Base-by-base conservation (phyloP, 768 basidiomycete genomes). In the Tubosaeta sp. region DNA sequence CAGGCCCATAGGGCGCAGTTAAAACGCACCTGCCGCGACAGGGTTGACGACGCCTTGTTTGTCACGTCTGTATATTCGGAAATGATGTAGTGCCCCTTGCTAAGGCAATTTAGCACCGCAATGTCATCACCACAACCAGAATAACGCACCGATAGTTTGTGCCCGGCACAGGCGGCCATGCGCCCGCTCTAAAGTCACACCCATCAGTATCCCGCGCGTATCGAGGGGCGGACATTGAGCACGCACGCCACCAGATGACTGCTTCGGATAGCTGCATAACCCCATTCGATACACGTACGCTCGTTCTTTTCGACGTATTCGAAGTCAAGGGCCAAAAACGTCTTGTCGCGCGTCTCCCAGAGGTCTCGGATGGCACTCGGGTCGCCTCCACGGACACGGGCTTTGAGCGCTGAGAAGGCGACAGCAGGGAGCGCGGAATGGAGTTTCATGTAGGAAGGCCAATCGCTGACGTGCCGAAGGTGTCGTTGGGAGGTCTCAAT, bases 121-220 rank as follows among this genome's bases (percentile, higher is more conserved):
- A 6, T 18, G 36, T n/a, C 25, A 10, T 41, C 19, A 22, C 18
- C 12, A 31, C 5, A n/a, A 9, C 25, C 7, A 18, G 31, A 51
- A 49, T 16, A 39, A 39, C 19, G 62, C 76, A 88, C 88, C 89
- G 78, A 65, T 90, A 92, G 59, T 91, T 90, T 21, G 73, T 73
- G 48, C 84, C 83, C 2, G 90, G 87, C 27, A 76, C 69, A 25
- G 89, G 90, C 6, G 89, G 89, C 89, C 89, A 92, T 55, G 81
- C 78, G 4, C 80, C 80, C 9, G 75, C 71, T 9, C 87, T 89
- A 64, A 32, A 54, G 30, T 19, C 35, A 52, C 31, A 9, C 7
- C 35, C 54, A 2, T n/a, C 22, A 42, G 55, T 32, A 22, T 10
- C 25, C 21, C 32, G 34, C 8, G 6, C 53, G 11, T 32, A 44